Base-by-base conservation (phyloP, 2,329 filamentous ascomycete genomes). In the Incumbomyces delicatus region DNA sequence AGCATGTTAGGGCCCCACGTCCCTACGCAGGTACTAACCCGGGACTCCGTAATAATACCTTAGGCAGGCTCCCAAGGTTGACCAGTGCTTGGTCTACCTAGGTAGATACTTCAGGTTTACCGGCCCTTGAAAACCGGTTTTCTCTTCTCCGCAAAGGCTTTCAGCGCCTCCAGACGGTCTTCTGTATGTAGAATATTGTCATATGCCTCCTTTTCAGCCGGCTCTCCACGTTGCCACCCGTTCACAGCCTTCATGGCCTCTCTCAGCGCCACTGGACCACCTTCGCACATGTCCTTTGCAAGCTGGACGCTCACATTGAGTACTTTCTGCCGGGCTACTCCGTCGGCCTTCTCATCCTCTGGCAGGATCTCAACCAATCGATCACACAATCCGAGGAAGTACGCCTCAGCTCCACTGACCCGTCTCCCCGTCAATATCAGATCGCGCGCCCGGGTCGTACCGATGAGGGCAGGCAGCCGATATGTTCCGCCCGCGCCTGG, bases 401-500 rank as follows among this genome's bases (percentile, higher is more conserved):
- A 94, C 0, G 92, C 87, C 69, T 96, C 92, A 1, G 85, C 71
- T 0, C 80, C 90, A 7, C 76, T 75, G 11, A 98, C 85, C 36
- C 87, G 75, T n/a, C 92, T 78, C 2, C 92, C 92, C 0, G 90
- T 96, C 7, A 96, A 72, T 43, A 96, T 83, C 58, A 96, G 70
- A 64, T 98, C 90, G 42, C 89, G 76, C n/a, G 92, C 92, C 46
- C 88, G 80, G 20, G 76, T 73, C 18, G 84, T 69, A 4, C 92
- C 92, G 54, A 98, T 83, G 16, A 98, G 67, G 7, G 75, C 77
- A 1, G 88, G 87, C 1, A 98, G 79, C 8, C 92, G 82, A 65
- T 87, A 87, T 1, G 90, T 96, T 50, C 90, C 92, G 36, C 92
- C 92, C 2, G 90, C 92, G 49, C 92, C 92, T 2, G 92, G 92